Conservation (phyloP, 257 asterid genomes). For the Echium plantagineum region DNA sequence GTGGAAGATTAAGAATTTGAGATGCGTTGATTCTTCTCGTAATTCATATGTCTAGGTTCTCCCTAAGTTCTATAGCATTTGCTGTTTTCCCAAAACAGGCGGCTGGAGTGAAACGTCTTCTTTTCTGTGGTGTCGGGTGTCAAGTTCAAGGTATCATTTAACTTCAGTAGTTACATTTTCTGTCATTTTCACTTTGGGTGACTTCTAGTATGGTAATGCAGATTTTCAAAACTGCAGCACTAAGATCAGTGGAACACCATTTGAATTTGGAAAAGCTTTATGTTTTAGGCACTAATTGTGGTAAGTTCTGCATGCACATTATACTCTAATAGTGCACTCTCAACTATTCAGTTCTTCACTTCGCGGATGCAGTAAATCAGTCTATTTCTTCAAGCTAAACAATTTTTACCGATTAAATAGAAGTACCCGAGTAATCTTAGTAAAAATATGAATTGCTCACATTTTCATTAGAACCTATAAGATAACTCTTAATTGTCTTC, state of each 20-base stretch:
- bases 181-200: constrained; percentile 22
- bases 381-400: background rate
- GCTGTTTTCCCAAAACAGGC: constrained; percentile 43
- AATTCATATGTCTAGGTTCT: background rate
- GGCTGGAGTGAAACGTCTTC: constrained; percentile 94
- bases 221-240: constrained; percentile 86
- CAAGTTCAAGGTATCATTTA: constrained; percentile 84
- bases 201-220: constrained; percentile 48
- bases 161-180: constrained; percentile 9
- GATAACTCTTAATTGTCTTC: constrained; percentile 2
- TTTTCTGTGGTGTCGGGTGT: constrained; percentile 98
- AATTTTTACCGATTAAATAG: background rate
- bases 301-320: constrained; percentile 25
- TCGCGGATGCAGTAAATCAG: too few species aligned
- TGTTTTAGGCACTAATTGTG: constrained; percentile 94
- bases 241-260: constrained; percentile 83
- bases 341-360: background rate
- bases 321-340: background rate
- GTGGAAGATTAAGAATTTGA: background rate
- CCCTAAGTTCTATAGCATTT: constrained; percentile 6
- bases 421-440: background rate
- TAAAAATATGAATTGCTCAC: background rate
- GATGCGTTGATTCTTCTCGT: background rate
- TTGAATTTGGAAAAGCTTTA: constrained; percentile 93
- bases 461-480: background rate